Evolutionary conservation across 306 rosid species (phyloP), one percentile per base, ranked within the genome.

Genomic region (Prunus mira): DNA sequence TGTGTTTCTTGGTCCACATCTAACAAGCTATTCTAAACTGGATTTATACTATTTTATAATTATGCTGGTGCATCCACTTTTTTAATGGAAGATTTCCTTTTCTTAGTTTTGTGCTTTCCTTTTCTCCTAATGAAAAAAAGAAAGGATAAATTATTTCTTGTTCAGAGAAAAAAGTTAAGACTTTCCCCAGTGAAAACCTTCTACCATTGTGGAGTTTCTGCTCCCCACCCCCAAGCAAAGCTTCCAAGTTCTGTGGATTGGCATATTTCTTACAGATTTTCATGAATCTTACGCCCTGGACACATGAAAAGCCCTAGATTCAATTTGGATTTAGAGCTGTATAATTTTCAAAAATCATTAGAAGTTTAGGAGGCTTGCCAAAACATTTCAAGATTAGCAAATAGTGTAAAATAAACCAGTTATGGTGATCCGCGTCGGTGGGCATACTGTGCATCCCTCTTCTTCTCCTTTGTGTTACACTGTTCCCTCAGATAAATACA

Each of bases 1-100:
- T 93, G 77, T 57, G 85, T 76, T 50, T 32, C 9, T 45, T 52
- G 43, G 45, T 69, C 45, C 47, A 19, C 51, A 19, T 13, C 14
- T 67, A 15, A 30, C 22, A 4, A 67, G 60, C 55, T 32, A 55
- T 24, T 66, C 13, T 19, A 27, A 18, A 46, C 22, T 46, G 6
- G 49, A 22, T 49, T 54, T 58, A 25, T 32, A 45, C 15, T 58
- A 47, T 64, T 73, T 34, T 54, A 24, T 30, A 18, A 20, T 66
- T 55, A 28, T 50, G 32, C 15, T 25, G 71, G 32, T 77, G 19
- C 45, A 52, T 46, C 25, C 27, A 25, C 54, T 67, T 19, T 72
- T 52, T 47, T 22, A 10, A 28, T 18, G 47, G 19, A 15, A 64
- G 18, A 60, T 24, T 38, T n/a, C 50, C 11, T 41, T 0, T 6